Base-by-base conservation (phyloP, 73 alveolate species). In the Symbiodinium natans region DNA sequence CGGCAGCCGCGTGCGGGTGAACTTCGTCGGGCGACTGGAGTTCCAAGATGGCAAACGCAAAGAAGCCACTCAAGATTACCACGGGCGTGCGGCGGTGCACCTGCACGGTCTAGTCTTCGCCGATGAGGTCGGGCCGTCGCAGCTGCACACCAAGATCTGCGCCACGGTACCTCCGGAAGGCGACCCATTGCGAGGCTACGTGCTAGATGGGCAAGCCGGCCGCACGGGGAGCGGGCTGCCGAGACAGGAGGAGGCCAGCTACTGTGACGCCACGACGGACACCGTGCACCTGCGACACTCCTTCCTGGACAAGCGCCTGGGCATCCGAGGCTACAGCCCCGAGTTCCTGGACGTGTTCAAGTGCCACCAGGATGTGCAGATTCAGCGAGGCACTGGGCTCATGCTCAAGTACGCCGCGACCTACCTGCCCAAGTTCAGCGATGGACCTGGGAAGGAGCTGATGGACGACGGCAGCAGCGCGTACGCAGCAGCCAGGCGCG, bases 21-120 rank as follows among this genome's bases (percentile, higher is more conserved):
- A 46, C 82, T 85, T 46, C 38, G 82, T 48, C 1, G 93, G 82
- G 56, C 82, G 93, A 38, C 33, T 83, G 41, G 92, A 83, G n/a
- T 25, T 40, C 27, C 92, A 83, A 39, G 48, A 74, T 43, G 92
- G 92, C 75, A 83, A 83, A 75, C 92, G 92, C 73, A 23, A 31
- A 10, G 92, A 19, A 41, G 92, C 75, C 29, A 41, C 92, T 27
- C 85, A 87, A 15, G 83, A 68, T 59, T 87, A 87, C 68, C 94
- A 87, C 48, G 7, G 92, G 11, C 48, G 87, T 0, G 87, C 52
- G 4, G 75, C 75, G 1, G 92, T 41, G 23, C 92, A 41, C 27
- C 41, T 3, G 25, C 92, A 40, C 46, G 73, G 92, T 40, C 73
- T 83, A n/a, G 13, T 31, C 74, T 10, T 15, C 10, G 34, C 17